phyloP scores from a whole-genome alignment of 768 basidiomycete species.

The Lactarius pseudohatsudake region DNA sequence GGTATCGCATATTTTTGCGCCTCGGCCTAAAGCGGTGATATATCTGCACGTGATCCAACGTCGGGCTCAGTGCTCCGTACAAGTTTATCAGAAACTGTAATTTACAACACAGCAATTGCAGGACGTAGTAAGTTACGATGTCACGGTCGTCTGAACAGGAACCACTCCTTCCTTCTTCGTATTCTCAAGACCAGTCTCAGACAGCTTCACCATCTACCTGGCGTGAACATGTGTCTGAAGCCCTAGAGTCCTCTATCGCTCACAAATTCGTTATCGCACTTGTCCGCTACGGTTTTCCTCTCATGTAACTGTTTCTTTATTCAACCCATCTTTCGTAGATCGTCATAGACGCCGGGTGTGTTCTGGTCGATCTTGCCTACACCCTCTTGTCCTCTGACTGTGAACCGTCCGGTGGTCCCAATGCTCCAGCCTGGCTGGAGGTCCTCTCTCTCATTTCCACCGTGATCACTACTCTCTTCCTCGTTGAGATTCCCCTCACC shows the following conservation, averaged over 20 bases:
- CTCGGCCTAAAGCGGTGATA: background rate
- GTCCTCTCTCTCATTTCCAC: slow-evolving; percentile 62
- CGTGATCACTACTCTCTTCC: slow-evolving; percentile 67
- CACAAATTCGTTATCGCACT: slow-evolving; percentile 31
- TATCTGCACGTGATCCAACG: background rate
- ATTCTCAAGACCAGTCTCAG: background rate
- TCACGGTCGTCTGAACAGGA: slow-evolving; percentile 33
- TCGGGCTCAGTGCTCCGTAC: no score
- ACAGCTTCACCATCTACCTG: background rate
- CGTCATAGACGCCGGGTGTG: slow-evolving; percentile 62
- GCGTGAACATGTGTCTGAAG: slow-evolving; percentile 22
- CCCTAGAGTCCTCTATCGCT: slow-evolving; percentile 13
- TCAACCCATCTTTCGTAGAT: slow-evolving; percentile 41
- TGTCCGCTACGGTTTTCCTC: slow-evolving; percentile 10
- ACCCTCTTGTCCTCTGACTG: slow-evolving; percentile 61
- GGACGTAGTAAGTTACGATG: no score
- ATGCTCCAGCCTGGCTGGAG: slow-evolving; percentile 60
- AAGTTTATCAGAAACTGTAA: no score
- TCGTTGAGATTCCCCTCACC: slow-evolving; percentile 72
- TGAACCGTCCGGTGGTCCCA: slow-evolving; percentile 41
- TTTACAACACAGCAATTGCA: no score
- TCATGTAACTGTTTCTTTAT: background rate
- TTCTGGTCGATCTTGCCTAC: slow-evolving; percentile 70
- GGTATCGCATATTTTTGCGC: no score
- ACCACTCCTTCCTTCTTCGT: slow-evolving; percentile 31